Percentiles rank a stretch among this genome's conserved stretches.
Conservation (phyloP, 257 asterid genomes). For the Nicotiana sylvestris region DNA sequence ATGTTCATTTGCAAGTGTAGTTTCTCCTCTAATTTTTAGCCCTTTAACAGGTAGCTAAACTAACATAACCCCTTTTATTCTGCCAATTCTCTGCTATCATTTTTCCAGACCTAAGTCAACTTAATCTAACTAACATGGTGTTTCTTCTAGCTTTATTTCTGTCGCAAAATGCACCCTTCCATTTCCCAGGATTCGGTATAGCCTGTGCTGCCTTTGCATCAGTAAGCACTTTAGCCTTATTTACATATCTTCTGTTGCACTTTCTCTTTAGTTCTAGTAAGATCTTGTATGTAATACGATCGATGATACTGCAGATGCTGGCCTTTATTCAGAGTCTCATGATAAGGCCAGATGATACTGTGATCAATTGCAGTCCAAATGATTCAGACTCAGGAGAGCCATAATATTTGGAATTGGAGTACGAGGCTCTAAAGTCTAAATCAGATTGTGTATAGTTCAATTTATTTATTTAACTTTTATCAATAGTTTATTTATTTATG, state of each 20-base stretch:
- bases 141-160: constrained; percentile 55
- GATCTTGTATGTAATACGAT: neutral
- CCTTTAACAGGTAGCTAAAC: constrained; percentile 64
- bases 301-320: constrained; percentile 49
- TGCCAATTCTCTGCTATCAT: neutral
- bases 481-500: neutral
- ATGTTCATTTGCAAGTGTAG: constrained; percentile 58
- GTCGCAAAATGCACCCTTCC: constrained; percentile 71
- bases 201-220: constrained; percentile 67
- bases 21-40: constrained; percentile 78
- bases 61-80: neutral
- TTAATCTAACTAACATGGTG: neutral
- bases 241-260: neutral
- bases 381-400: constrained; percentile 22
- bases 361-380: constrained; percentile 21
- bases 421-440: neutral
- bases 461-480: neutral
- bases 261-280: too few relatives aligned
- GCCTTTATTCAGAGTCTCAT: constrained; percentile 63
- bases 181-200: constrained; percentile 90
- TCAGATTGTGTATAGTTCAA: neutral
- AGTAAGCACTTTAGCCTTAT: constrained; percentile 35
- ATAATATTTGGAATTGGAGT: neutral
- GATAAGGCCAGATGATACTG: constrained; percentile 40
- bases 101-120: neutral